Base-by-base conservation (phyloP, 441 rosid species). In the Iberis amara region DNA sequence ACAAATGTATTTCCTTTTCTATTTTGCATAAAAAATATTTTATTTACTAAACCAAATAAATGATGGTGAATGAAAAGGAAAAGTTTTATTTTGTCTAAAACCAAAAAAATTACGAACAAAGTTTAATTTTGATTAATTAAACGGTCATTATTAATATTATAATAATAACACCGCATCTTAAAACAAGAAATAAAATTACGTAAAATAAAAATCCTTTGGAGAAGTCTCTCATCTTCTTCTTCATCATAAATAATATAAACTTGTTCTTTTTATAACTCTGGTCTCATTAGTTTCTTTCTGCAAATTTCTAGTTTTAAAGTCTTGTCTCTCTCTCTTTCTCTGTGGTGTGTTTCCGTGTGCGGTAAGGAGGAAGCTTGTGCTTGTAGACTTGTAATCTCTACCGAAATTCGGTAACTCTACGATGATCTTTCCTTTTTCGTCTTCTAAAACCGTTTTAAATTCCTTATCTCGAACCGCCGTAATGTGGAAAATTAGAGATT, bases 281-380 rank as follows among this genome's bases (percentile, higher is more conserved):
- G 50, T 14, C 56, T 33, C 46, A 52, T 57, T 67, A 46, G 43
- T 66, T 44, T 53, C 61, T 47, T 64, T 59, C 57, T 59, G 56
- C 55, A 52, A 31, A 42, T 11, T 21, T 23, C 51, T 44, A 55
- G 21, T 18, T 39, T 57, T 52, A 14, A 54, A 53, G 61, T 40
- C 55, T 66, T 40, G 51, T 57, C 50, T 42, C 15, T 48, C 26
- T 24, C 27, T 24, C 27, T 40, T 26, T 26, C 57, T 59, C 54
- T 58, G 35, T 52, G 39, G 32, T 48, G 58, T 41, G 60, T 42
- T 66, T 53, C 55, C 70, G 65, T 66, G 65, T 59, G 65, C 61
- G 55, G 47, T 66, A 66, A 66, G 66, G 52, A 59, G 61, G 47
- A 59, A 66, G 42, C 52, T 66, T 66, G 27, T 59, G 51, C 70